Conservation (phyloP, 345 rosid species). For the Murraya koenigii region DNA sequence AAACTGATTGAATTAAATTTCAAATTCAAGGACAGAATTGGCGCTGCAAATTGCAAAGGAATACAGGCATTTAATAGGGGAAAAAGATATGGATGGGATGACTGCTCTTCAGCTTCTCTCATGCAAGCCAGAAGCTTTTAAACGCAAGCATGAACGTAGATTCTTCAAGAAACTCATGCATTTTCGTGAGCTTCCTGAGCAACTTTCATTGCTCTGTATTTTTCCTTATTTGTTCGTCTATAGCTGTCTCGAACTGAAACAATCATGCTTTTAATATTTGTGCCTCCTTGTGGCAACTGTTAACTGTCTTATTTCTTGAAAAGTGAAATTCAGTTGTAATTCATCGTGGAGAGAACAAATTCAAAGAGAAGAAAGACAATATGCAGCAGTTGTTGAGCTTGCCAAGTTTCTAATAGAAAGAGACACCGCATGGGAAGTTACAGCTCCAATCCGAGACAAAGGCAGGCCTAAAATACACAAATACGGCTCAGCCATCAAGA, state of each 20-base stretch:
- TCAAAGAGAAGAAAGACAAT: not conserved
- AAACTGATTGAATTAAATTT: not conserved
- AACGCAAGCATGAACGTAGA: not conserved
- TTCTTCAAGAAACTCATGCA: not conserved
- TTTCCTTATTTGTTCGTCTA: not conserved
- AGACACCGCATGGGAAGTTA: slow-evolving; percentile 23
- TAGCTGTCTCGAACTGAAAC: too few relatives aligned
- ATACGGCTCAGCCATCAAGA: not conserved
- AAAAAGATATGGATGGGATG: slow-evolving; percentile 5
- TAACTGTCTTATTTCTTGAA: not conserved
- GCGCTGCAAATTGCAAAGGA: slow-evolving; percentile 1
- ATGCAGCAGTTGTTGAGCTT: slow-evolving; percentile 9
- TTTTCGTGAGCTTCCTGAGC: not conserved
- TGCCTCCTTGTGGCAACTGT: not conserved
- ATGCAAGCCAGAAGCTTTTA: slow-evolving; percentile 10
- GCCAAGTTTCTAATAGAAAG: slow-evolving; percentile 10
- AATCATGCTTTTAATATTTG: too few relatives aligned
- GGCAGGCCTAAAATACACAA: slow-evolving; percentile 8
- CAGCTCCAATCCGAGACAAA: not conserved
- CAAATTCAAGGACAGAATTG: slow-evolving; percentile 1
- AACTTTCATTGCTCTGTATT: not conserved
- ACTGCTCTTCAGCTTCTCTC: slow-evolving; percentile 20
- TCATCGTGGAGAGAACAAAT: not conserved
- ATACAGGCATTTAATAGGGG: not conserved
- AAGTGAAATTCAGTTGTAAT: not conserved